Base-by-base conservation (phyloP, 2,329 filamentous ascomycete species). In the Trichoderma arundinaceum region DNA sequence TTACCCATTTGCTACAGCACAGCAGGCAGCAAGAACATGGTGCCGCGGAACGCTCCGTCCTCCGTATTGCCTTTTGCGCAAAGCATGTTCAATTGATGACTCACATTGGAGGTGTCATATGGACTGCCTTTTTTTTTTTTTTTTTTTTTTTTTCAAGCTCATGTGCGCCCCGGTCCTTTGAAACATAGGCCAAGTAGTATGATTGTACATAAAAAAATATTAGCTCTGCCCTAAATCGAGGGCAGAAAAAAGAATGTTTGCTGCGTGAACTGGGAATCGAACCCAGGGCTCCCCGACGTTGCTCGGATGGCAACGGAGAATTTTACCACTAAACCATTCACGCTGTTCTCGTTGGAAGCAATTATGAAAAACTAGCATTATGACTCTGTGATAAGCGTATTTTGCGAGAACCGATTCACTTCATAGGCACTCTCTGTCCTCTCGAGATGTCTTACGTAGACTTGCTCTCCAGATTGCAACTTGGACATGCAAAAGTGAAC, bases 231-330 rank as follows among this genome's bases (percentile, higher is more conserved):
- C 13, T 35, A 17, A 7, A 10, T 10, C 22, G 22, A 32, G 54
- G 1, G 10, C 22, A 39, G 49, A 52, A 67, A 69, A 70, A 54
- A 19, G 28, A 64, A 43, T 58, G 28, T 22, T 32, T 9, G 8
- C n/a, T 74, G 73, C 73, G 73, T 74, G 66, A 73, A 71, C 73
- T 72, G 72, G 72, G 72, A 74, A 74, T 74, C 71, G 73, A 74
- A 74, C 72, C 72, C 73, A 73, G 73, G 72, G 72, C 73, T 74
- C 73, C 72, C 72, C 72, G 73, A 74, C 68, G 67, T 68, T 72
- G 69, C 69, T 66, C 69, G 56, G 67, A 73, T 74, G 73, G 73
- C 72, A 74, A 74, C 72, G 73, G 72, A 74, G 72, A 74, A 74
- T 74, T 74, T 74, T 74, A 74, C 72, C 73, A 74, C 72, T 66